Evolutionary conservation across 2,329 filamentous ascomycete species (phyloP).

Genomic region (Fusarium nelsonii): DNA sequence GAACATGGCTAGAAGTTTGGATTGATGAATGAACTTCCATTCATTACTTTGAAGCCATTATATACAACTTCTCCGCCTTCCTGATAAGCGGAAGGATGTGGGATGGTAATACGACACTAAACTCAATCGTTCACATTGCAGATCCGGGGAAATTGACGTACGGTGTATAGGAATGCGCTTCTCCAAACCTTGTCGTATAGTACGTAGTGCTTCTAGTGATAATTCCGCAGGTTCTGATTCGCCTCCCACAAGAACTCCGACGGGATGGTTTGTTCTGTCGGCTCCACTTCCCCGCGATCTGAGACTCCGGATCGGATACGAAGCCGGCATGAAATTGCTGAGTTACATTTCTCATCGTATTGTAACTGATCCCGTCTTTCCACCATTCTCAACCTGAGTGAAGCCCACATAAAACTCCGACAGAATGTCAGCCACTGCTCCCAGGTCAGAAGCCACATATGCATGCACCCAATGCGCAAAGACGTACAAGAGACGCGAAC

Average conservation of each 20-base stretch:
- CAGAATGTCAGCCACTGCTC: background rate
- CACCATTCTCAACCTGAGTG: too few species aligned
- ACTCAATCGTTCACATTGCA: background rate
- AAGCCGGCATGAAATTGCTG: background rate
- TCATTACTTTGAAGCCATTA: background rate
- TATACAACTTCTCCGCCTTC: background rate
- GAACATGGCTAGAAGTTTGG: background rate
- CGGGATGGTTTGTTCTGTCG: background rate
- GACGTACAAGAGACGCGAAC: slow-evolving; percentile 13
- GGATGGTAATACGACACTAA: background rate
- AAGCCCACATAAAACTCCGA: background rate
- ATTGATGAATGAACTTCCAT: fast-evolving
- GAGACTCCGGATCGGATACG: background rate
- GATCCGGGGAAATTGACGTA: background rate
- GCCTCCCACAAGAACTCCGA: slow-evolving; percentile 17
- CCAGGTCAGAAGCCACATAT: background rate
- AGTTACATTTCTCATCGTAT: too few species aligned
- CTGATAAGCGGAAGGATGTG: background rate
- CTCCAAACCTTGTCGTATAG: background rate
- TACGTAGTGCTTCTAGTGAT: background rate
- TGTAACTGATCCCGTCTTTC: too few species aligned
- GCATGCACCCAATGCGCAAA: background rate
- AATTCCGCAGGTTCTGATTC: background rate
- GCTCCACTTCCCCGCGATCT: slow-evolving; percentile 15
- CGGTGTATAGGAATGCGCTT: too few species aligned